Base-by-base conservation (phyloP, 1,284 basidiomycete genomes). In the Pisolithus thermaeus region DNA sequence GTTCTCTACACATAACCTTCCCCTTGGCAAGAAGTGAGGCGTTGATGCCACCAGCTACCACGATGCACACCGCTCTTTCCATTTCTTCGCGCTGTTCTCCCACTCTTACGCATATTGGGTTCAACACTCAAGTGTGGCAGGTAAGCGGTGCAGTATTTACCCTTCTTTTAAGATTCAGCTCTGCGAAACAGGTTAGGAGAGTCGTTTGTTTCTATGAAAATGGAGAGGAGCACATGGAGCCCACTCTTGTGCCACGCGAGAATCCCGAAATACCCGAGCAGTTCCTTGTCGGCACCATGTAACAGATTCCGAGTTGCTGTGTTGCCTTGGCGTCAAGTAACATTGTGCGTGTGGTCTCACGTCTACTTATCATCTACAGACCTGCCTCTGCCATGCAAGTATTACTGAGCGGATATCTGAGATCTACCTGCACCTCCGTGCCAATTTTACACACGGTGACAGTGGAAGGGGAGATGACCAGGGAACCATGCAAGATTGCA, bases 251-350 rank as follows among this genome's bases (percentile, higher is more conserved):
- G 3, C 70, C 73, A 1, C 86, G 83, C 57, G 83, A 86, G 57
- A 77, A 70, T 51, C 77, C 78, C 4, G 83, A 84, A 57, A 70
- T 89, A 12, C 87, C 87, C 39, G 86, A 88, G 56, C 79, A 80
- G 46, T 87, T 89, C 57, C 73, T 86, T 37, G 84, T 88, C 12
- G 12, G 32, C 3, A 18, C 28, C 25, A 42, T 22, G 23, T n/a
- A 28, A 45, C 2, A 27, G 43, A n/a, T n/a, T n/a, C n/a, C n/a
- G n/a, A n/a, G 18, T 25, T 18, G 7, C 1, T 8, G 14, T 16
- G 43, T 30, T 22, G 28, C 23, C 7, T 30, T 30, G 9, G 28
- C 28, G 28, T 8, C 28, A 27, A 27, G 25, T 27, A 27, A 1
- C 25, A 20, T 20, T 20, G 18, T 20, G 18, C 18, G 18, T 20